These are phyloP conservation scores for Trichocladium antarcticum DNA, from an alignment of 495 filamentous ascomycete genomes.

Conservation along the genomic window DNA sequence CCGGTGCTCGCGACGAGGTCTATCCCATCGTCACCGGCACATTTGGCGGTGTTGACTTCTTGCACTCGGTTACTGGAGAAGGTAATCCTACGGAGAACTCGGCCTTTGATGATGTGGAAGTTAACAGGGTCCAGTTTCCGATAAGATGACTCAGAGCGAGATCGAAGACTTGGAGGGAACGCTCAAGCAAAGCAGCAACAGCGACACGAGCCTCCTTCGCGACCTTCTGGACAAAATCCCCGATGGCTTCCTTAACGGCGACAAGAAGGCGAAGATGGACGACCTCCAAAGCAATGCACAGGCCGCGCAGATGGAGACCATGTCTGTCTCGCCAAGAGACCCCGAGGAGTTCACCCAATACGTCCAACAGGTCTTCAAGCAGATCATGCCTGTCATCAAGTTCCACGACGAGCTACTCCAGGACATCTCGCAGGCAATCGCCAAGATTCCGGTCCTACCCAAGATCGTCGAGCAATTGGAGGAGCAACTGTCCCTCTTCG, in stretches of 20 bases:
- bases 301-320: constrained; percentile 53
- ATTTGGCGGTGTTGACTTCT: constrained; percentile 77
- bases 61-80: constrained; percentile 83
- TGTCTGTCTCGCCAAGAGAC: constrained; percentile 55
- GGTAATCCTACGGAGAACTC: constrained; percentile 17
- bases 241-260: constrained; percentile 56
- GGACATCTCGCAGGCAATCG: constrained; percentile 60
- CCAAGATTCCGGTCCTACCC: constrained; percentile 68
- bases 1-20: constrained; percentile 50
- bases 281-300: constrained; percentile 58
- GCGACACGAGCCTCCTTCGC: constrained; percentile 55
- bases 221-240: constrained; percentile 70
- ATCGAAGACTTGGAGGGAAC: constrained; percentile 70
- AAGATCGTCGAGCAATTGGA: constrained; percentile 69
- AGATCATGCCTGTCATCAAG: constrained; percentile 76
- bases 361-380: constrained; percentile 51
- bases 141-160: constrained; percentile 81
- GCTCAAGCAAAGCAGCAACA: constrained; percentile 47
- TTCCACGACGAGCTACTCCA: constrained; percentile 83
- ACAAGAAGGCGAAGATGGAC: constrained; percentile 55
- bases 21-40: constrained; percentile 81
- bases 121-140: constrained; percentile 43
- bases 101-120: background rate
- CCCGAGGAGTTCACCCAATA: constrained; percentile 66
- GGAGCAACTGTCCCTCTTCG: constrained; percentile 70